Evolutionary conservation across 1,139 yeast species (phyloP), one percentile per base, ranked within the genome.

Genomic region (Hemisphaericaspora lyxosophila): DNA sequence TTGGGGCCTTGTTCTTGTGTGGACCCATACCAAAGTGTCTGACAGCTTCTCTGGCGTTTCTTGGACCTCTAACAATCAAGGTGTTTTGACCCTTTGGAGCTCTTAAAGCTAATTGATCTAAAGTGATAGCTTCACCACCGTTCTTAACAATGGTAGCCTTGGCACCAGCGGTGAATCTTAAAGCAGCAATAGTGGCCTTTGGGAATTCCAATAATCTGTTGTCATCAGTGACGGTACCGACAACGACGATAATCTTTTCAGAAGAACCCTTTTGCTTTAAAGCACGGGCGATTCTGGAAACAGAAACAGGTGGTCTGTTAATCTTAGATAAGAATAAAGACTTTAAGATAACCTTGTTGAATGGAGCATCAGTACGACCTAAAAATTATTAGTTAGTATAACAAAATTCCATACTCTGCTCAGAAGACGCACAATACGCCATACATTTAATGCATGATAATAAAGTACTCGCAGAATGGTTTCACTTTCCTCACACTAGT

Each of bases 11-110:
- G 78, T 82, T 78, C 83, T 87, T 86, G 95, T 94, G 97, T 67
- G 98, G 99, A 78, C 98, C 98, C 76, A 92, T 71, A 75, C 98
- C 98, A 70, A 94, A 94, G 86, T 92, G 98, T 82, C 97, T 88
- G 64, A 88, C 97, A 63, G 98, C 96, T 81, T 92, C 97, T 82
- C 99, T 88, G 73, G 95, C 68, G 78, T 78, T 81, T 85, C 97
- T 88, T 79, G 97, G 95, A 71, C 99, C 99, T 82, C 97, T 89
- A 70, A 92, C 80, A 67, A 92, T 78, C 74, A 92, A 75, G 59
- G 98, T 90, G 95, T 94, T 92, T 76, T 88, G 87, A 75, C 99
- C 98, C 75, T 90, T 89, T 75, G 98, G 98, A 70, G 97, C 92
- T 78, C 96, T 92, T 66, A 86, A 82, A 65, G 98, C 98, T 64